phyloP scores from a whole-genome alignment of 129 eudicot genomes.

The Tagetes patula region DNA sequence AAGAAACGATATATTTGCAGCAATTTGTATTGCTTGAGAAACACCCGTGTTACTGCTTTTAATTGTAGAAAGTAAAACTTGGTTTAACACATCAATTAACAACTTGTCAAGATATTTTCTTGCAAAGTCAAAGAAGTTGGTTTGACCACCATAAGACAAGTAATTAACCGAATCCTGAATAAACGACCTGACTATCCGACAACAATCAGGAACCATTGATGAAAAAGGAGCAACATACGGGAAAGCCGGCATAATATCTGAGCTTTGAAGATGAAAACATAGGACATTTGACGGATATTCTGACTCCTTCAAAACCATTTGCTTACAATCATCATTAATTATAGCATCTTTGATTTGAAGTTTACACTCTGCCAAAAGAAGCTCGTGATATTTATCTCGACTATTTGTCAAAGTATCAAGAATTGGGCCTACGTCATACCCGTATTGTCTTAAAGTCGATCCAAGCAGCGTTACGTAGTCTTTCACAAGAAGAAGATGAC shows the following conservation, averaged over 20 bases:
- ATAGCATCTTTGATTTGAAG: conserved; percentile 63
- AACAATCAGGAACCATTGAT: conserved; percentile 86
- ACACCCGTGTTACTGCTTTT: conserved; percentile 53
- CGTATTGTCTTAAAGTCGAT: conserved; percentile 73
- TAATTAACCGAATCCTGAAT: conserved; percentile 80
- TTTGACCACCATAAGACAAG: conserved; percentile 74
- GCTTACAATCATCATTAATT: conserved; percentile 62
- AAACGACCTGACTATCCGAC: conserved; percentile 76
- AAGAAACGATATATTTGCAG: conserved; percentile 68
- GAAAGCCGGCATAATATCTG: conserved; percentile 93
- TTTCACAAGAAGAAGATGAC: conserved; percentile 77
- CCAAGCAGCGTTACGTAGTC: conserved; percentile 91
- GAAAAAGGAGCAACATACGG: conserved; percentile 93
- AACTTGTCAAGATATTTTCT: conserved; percentile 74
- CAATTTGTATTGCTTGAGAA: conserved; percentile 88
- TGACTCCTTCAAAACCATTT: conserved; percentile 86
- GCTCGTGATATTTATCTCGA: conserved; percentile 81
- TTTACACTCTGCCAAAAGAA: conserved; percentile 72
- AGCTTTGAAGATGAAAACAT: conserved; percentile 64
- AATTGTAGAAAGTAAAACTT: conserved; percentile 51
- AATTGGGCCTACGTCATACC: conserved; percentile 72
- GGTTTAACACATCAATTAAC: conserved; percentile 69
- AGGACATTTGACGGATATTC: conserved; percentile 85
- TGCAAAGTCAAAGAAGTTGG: conserved; percentile 71
- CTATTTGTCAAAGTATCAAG: conserved; percentile 62